Percentiles rank a stretch among this genome's conserved stretches.
Conservation (phyloP, 257 asterid species). For the Ilex asprella region DNA sequence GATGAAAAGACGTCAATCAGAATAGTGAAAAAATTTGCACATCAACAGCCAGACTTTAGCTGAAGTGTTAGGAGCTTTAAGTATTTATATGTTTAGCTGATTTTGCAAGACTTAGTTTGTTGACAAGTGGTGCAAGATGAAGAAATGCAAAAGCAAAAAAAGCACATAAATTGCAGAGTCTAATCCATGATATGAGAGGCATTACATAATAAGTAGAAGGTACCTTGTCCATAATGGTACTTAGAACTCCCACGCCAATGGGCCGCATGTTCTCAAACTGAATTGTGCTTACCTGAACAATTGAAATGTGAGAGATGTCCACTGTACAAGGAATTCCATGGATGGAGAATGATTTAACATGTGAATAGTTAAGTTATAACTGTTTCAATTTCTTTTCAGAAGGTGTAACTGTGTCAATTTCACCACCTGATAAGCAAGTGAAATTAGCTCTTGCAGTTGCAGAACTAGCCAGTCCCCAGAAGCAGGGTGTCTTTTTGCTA, state of each 20-base stretch:
- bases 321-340: too few species aligned
- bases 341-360: too few species aligned
- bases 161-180: conserved; percentile 2
- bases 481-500: conserved; percentile 54
- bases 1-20: too few species aligned
- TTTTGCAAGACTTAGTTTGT: too few species aligned
- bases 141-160: neutral
- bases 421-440: conserved; percentile 97
- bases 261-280: conserved; percentile 94
- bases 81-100: too few species aligned
- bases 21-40: too few species aligned
- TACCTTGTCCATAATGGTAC: conserved; percentile 95
- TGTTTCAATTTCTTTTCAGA: conserved; percentile 9
- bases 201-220: conserved; percentile 8
- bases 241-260: conserved; percentile 75
- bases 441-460: conserved; percentile 87
- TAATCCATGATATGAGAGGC: too few species aligned
- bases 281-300: conserved; percentile 88
- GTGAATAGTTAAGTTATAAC: neutral
- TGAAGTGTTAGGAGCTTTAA: too few species aligned
- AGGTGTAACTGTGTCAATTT: conserved; percentile 11
- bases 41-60: too few species aligned
- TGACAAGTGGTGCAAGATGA: neutral
- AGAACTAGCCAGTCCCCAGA: conserved; percentile 86
- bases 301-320: conserved; percentile 1